These are phyloP conservation scores for Chytriomyces sp. DNA, from an alignment of 192 early-diverging fungal genomes.

Conservation along the genomic window DNA sequence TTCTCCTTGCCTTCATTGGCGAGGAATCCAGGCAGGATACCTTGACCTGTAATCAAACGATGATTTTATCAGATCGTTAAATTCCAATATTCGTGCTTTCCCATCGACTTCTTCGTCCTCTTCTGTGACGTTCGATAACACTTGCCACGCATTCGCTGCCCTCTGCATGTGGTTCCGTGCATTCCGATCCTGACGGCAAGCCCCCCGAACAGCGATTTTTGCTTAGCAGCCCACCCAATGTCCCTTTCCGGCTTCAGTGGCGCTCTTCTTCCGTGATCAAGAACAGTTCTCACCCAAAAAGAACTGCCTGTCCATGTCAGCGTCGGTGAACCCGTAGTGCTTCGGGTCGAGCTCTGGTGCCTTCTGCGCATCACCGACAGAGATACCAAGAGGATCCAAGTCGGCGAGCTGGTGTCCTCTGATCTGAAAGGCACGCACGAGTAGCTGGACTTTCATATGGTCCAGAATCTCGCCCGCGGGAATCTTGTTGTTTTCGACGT, in stretches of 20 bases:
- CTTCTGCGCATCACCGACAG: constrained; percentile 54
- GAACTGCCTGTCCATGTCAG: constrained; percentile 90
- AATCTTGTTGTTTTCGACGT: constrained; percentile 51
- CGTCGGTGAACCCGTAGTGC: constrained; percentile 95
- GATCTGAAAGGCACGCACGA: constrained; percentile 91
- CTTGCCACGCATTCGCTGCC: no score
- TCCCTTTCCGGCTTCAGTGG: no score
- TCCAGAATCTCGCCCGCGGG: constrained; percentile 78
- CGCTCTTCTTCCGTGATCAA: no score
- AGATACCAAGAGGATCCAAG: constrained; percentile 92
- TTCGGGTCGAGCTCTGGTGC: constrained; percentile 81
- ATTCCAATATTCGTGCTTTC: no score
- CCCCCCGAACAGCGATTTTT: no score
- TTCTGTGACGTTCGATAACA: no score
- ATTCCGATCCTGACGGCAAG: no score
- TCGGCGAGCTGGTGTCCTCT: constrained; percentile 95
- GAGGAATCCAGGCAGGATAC: constrained; percentile 87
- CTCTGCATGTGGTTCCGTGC: no score
- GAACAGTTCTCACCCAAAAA: constrained; percentile 69
- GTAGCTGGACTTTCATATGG: constrained; percentile 96
- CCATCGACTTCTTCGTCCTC: no score
- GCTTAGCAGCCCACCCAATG: no score
- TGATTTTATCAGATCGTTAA: no score
- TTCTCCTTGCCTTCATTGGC: constrained; percentile 61
- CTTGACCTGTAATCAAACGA: constrained; percentile 64